Evolutionary conservation across 331 rosid genomes (phyloP), one percentile per base, ranked within the genome.

Genomic region (Arachis monticola): DNA sequence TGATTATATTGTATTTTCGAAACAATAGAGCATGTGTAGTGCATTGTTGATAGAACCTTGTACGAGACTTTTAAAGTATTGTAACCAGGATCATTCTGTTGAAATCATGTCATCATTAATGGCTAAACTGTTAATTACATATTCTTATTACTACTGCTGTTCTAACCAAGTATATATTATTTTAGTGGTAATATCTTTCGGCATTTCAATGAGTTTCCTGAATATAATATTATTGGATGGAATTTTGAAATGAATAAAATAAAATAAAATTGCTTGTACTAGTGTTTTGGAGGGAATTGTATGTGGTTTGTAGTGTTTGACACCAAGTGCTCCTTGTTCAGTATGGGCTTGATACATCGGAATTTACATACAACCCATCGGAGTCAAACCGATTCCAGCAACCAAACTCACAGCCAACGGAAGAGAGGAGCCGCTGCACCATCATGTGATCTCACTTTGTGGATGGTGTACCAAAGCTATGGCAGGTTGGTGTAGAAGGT

Each of bases 351-450:
- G 97, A 95, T 78, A 95, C 99, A 47, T 75, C 99, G 0, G 96
- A 92, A 85, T 95, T 90, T 57, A 91, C 98, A 22, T 95, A 95
- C 92, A 91, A 95, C 85, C 99, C 99, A 45, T 92, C 91, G 0
- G 99, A 92, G 83, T 78, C 99, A 22, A 55, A 81, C 56, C 85
- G 97, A 87, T 70, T 13, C 80, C 97, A 85, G 89, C 97, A 86
- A 79, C 92, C 40, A 48, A 76, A 81, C 73, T 11, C 91, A 9
- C 99, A 95, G 80, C 96, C 96, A 74, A 70, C 91, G 61, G 99
- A 95, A 84, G 99, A 95, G 75, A 85, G 87, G 86, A 92, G 89
- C 62, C 87, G 98, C 63, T 95, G 99, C 89, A 78, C 79, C 73
- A 87, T 92, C 78, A 92, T 95, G 99, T 95, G 78, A 89, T 71